Conservation (phyloP, 345 rosid species). For the Ricinus communis region DNA sequence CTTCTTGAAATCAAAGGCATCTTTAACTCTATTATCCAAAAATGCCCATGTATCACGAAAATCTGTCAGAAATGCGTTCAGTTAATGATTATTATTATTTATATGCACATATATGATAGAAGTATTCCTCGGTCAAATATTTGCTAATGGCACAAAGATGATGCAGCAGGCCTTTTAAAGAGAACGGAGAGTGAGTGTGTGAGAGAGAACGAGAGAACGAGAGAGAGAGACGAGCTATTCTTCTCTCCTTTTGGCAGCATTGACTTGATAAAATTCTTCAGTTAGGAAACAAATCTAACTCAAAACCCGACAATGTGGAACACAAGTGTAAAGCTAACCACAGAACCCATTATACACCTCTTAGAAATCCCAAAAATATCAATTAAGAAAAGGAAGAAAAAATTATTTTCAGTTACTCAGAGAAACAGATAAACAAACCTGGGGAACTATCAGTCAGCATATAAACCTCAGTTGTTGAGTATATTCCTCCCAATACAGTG, state of each 20-base stretch:
- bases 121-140: slow-evolving; percentile 5
- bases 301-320: neutral
- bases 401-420: no score
- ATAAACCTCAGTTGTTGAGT: slow-evolving; percentile 91
- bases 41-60: slow-evolving; percentile 77
- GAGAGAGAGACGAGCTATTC: no score
- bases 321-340: neutral
- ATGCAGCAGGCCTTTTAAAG: neutral
- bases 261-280: neutral
- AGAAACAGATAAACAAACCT: slow-evolving; percentile 42
- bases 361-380: neutral
- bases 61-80: slow-evolving; percentile 38
- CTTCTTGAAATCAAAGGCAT: slow-evolving; percentile 87
- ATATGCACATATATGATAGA: slow-evolving; percentile 13
- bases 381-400: neutral
- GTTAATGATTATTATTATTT: neutral
- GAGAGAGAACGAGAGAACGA: neutral
- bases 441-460: slow-evolving; percentile 91
- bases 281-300: neutral
- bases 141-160: neutral
- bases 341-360: neutral
- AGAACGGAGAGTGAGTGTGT: no score
- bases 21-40: slow-evolving; percentile 79
- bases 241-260: neutral
- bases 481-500: slow-evolving; percentile 86